These are phyloP conservation scores for Coniochaeta hoffmannii DNA, from an alignment of 2,329 filamentous ascomycete species.

Conservation along the genomic window DNA sequence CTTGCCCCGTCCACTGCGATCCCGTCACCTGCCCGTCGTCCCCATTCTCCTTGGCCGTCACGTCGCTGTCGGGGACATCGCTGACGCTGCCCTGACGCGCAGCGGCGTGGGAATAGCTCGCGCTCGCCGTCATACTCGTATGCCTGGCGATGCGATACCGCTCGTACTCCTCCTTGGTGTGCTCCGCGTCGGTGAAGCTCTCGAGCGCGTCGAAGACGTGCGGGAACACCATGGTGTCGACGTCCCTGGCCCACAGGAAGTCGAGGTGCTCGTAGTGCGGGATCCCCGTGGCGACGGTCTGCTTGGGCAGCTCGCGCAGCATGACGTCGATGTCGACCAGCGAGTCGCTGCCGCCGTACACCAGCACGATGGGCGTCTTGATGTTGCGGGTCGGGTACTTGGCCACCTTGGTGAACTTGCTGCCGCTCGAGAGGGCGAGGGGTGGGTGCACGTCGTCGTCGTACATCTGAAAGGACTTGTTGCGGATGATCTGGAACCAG, in stretches of 20 bases:
- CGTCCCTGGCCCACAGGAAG: slow-evolving; percentile 88
- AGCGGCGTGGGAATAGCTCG: slow-evolving; percentile 18
- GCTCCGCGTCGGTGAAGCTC: slow-evolving; percentile 53
- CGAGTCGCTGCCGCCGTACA: slow-evolving; percentile 91
- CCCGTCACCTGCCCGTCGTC: not conserved
- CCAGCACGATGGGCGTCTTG: slow-evolving; percentile 84
- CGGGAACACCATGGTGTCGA: slow-evolving; percentile 76
- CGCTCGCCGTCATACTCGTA: slow-evolving; percentile 34
- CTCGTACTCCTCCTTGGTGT: slow-evolving; percentile 54
- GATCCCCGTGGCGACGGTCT: slow-evolving; percentile 80
- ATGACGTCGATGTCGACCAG: slow-evolving; percentile 90
- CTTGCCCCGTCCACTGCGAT: not conserved
- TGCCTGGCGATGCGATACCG: slow-evolving; percentile 46
- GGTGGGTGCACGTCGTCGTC: slow-evolving; percentile 86
- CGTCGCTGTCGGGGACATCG: slow-evolving; percentile 9
- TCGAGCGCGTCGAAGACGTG: slow-evolving; percentile 88
- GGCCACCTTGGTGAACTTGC: slow-evolving; percentile 91
- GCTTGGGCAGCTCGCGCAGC: slow-evolving; percentile 77
- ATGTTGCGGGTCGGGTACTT: slow-evolving; percentile 97
- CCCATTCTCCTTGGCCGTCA: not conserved
- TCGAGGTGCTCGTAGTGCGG: slow-evolving; percentile 95
- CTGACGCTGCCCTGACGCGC: slow-evolving; percentile 6
- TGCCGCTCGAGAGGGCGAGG: slow-evolving; percentile 60
- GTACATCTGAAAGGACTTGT: slow-evolving; percentile 95
- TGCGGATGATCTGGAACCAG: slow-evolving; percentile 99